Percentiles rank a stretch among this genome's conserved stretches.
phyloP scores from a whole-genome alignment of 805 yeast genomes.

The Candida alai region DNA sequence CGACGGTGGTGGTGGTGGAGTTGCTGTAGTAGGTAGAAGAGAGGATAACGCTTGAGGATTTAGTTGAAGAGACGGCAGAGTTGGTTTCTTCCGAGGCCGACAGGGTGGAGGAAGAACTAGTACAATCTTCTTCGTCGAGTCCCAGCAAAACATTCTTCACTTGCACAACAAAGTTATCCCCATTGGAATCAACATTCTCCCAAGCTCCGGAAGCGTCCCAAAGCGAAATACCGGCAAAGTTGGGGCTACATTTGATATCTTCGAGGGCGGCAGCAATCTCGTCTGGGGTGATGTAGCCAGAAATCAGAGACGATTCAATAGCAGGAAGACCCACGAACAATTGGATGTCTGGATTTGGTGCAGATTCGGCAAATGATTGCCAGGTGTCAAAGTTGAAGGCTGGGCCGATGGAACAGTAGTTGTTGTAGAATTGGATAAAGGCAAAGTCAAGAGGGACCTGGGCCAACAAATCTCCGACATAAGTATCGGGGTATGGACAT shows the following conservation, averaged over 20 bases:
- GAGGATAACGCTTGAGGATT: not conserved
- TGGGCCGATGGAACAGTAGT: constrained; percentile 55
- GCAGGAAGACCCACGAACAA: constrained; percentile 74
- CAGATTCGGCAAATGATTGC: constrained; percentile 56
- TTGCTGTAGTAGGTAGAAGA: constrained; percentile 7
- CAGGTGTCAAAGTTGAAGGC: constrained; percentile 67
- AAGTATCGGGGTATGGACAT: constrained; percentile 79
- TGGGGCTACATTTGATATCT: constrained; percentile 13
- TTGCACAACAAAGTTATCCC: constrained; percentile 15
- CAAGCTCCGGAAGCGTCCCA: constrained; percentile 33
- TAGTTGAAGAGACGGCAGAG: not conserved
- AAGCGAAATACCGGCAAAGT: constrained; percentile 34
- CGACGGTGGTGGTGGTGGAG: not conserved
- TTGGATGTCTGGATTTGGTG: constrained; percentile 69
- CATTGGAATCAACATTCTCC: constrained; percentile 10
- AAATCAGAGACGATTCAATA: constrained; percentile 37
- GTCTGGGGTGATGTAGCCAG: constrained; percentile 41
- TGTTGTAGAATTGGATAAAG: constrained; percentile 87
- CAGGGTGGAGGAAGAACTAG: constrained; percentile 7
- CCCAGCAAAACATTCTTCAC: constrained; percentile 15
- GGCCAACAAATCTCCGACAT: constrained; percentile 25
- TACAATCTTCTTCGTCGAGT: constrained; percentile 8
- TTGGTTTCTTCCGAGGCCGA: constrained; percentile 5
- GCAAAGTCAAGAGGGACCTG: constrained; percentile 71
- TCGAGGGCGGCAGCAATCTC: constrained; percentile 15